phyloP scores from a whole-genome alignment of 208 protist genomes.

The Blechomonas ayalai region DNA sequence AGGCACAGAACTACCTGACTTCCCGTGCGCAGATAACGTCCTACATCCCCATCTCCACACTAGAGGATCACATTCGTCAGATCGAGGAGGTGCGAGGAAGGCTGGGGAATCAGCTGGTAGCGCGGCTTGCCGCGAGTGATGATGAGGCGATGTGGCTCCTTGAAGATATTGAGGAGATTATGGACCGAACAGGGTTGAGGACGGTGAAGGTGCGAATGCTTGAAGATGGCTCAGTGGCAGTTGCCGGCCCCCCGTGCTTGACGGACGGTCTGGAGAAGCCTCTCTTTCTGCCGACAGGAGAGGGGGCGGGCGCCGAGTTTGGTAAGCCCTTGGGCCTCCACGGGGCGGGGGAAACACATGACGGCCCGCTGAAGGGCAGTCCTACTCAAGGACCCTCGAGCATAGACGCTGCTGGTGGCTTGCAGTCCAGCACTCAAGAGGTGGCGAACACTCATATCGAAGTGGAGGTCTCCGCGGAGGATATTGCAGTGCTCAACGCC shows the following conservation, averaged over 20 bases:
- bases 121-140: conserved; percentile 43
- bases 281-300: conserved; percentile 23
- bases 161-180: conserved; percentile 85
- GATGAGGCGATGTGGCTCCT: conserved; percentile 78
- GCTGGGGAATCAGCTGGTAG: conserved; percentile 54
- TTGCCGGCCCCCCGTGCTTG: conserved; percentile 32
- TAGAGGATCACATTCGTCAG: conserved; percentile 74
- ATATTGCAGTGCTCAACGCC: conserved; percentile 73
- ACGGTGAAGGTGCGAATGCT: conserved; percentile 66
- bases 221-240: conserved; percentile 50
- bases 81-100: conserved; percentile 66
- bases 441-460: too few relatives aligned
- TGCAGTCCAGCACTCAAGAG: too few relatives aligned
- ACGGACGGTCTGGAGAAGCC: conserved; percentile 72
- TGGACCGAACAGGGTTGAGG: conserved; percentile 67
- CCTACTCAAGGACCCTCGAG: too few relatives aligned
- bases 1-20: conserved; percentile 75
- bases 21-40: conserved; percentile 52
- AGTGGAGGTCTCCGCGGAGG: conserved; percentile 33
- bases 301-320: neutral
- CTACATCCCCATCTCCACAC: conserved; percentile 76
- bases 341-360: too few relatives aligned
- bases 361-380: too few relatives aligned
- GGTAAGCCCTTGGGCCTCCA: too few relatives aligned
- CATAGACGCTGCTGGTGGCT: too few relatives aligned